Evolutionary conservation across 2,329 filamentous ascomycete genomes (phyloP).

Genomic region (Aspergillus fumigatus): DNA sequence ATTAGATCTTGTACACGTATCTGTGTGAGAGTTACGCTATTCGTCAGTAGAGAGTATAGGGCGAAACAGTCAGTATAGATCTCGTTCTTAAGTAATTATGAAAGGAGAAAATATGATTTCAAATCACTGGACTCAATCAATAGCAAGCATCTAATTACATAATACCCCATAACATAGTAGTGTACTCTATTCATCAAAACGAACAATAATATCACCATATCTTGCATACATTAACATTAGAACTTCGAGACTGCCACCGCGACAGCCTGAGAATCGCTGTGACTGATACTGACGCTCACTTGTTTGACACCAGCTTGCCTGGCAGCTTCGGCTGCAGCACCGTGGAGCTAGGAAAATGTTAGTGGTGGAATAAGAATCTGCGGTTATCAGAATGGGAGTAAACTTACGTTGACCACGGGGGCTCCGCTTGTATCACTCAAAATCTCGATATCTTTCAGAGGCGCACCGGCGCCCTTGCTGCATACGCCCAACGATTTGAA

Average conservation of each 20-base stretch:
- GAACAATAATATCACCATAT: slow-evolving; percentile 1
- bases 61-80: background rate
- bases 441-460: slow-evolving; percentile 94
- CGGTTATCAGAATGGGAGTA: slow-evolving; percentile 8
- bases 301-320: slow-evolving; percentile 80
- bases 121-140: background rate
- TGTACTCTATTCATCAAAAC: slow-evolving; percentile 3
- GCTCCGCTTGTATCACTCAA: slow-evolving; percentile 73
- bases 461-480: slow-evolving; percentile 81
- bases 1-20: background rate
- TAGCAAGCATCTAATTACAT: background rate
- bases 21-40: no score
- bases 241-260: slow-evolving; percentile 86
- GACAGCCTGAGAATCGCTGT: slow-evolving; percentile 89
- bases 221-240: slow-evolving; percentile 42
- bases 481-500: slow-evolving; percentile 93
- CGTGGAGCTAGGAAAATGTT: slow-evolving; percentile 65
- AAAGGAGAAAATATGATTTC: background rate
- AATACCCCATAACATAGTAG: background rate
- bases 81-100: background rate
- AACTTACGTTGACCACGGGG: slow-evolving; percentile 76
- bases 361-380: slow-evolving; percentile 1
- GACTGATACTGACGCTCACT: slow-evolving; percentile 90
- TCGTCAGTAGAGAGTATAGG: background rate
- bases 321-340: slow-evolving; percentile 77